Evolutionary conservation across 2,329 filamentous ascomycete species (phyloP).

Genomic region (Colletotrichum plurivorum): DNA sequence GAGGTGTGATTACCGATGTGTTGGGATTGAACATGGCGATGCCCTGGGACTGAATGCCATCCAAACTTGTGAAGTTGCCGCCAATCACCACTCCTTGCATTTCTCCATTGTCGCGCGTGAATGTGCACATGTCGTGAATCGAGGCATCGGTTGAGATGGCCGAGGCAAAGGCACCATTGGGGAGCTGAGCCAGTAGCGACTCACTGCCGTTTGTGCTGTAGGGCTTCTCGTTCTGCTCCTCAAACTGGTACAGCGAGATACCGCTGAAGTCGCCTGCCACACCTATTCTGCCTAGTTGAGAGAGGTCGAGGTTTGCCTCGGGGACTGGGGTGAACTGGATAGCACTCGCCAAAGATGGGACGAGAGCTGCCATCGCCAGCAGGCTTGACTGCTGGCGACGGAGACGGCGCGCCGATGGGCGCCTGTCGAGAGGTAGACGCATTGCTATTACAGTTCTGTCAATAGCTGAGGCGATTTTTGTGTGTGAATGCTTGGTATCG

Average conservation of each 20-base stretch:
- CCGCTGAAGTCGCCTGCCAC: slow-evolving; percentile 92
- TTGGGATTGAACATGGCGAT: slow-evolving; percentile 86
- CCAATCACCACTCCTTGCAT: slow-evolving; percentile 85
- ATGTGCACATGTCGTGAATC: slow-evolving; percentile 90
- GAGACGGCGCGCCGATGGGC: slow-evolving; percentile 56
- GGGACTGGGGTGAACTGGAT: slow-evolving; percentile 74
- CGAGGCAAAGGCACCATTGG: slow-evolving; percentile 85
- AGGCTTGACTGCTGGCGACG: slow-evolving; percentile 52
- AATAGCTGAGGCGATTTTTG: neutral
- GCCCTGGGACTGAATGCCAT: slow-evolving; percentile 80
- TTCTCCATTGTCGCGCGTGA: slow-evolving; percentile 75
- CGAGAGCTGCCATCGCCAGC: slow-evolving; percentile 57
- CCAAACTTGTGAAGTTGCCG: slow-evolving; percentile 95
- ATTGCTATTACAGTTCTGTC: slow-evolving; percentile 52
- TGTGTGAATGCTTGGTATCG: slow-evolving; percentile 24
- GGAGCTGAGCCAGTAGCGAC: slow-evolving; percentile 84
- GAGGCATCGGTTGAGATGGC: slow-evolving; percentile 84
- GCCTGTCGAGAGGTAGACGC: slow-evolving; percentile 62
- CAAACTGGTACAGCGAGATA: slow-evolving; percentile 89
- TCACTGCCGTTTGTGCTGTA: slow-evolving; percentile 83
- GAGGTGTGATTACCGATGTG: slow-evolving; percentile 77
- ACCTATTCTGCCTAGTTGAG: slow-evolving; percentile 83
- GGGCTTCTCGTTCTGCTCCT: slow-evolving; percentile 80
- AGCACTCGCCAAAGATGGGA: slow-evolving; percentile 60
- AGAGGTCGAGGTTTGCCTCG: slow-evolving; percentile 82